Evolutionary conservation across 176 grass and related monocot genomes (phyloP).

Genomic region (Ampelocalamus luodianensis): DNA sequence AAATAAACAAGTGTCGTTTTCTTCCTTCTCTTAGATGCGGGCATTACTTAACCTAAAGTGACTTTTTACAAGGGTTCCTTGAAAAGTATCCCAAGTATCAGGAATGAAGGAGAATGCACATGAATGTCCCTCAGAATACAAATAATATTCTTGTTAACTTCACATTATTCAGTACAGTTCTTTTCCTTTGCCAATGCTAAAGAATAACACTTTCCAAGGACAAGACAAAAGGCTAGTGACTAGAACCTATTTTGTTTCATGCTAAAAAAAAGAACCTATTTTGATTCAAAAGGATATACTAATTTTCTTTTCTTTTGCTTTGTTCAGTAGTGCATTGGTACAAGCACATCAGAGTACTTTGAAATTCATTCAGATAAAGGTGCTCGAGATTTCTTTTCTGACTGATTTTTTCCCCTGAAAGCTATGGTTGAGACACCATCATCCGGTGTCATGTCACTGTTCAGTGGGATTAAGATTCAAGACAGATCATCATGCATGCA

Average conservation of each 20-base stretch:
- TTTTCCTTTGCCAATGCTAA: background rate
- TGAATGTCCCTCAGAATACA: background rate
- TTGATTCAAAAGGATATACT: background rate
- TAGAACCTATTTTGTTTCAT: background rate
- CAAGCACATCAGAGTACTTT: background rate
- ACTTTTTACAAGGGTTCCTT: background rate
- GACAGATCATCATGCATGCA: slow-evolving; percentile 19
- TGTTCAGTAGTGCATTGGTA: background rate
- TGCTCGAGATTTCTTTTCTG: background rate
- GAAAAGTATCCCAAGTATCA: background rate
- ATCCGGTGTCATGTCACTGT: slow-evolving; percentile 21
- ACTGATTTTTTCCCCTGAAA: no score
- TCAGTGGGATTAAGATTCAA: slow-evolving; percentile 31
- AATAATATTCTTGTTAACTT: background rate
- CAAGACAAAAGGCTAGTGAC: background rate
- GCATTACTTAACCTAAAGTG: background rate
- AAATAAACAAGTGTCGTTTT: background rate
- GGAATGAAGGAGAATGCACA: background rate
- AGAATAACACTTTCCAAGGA: background rate
- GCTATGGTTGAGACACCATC: background rate
- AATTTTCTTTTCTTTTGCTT: background rate
- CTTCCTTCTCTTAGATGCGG: background rate
- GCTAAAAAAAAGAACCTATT: background rate
- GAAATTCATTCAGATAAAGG: background rate
- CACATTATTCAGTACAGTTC: background rate